phyloP scores from a whole-genome alignment of 148 eudicot species.

The Linanthus parryae region DNA sequence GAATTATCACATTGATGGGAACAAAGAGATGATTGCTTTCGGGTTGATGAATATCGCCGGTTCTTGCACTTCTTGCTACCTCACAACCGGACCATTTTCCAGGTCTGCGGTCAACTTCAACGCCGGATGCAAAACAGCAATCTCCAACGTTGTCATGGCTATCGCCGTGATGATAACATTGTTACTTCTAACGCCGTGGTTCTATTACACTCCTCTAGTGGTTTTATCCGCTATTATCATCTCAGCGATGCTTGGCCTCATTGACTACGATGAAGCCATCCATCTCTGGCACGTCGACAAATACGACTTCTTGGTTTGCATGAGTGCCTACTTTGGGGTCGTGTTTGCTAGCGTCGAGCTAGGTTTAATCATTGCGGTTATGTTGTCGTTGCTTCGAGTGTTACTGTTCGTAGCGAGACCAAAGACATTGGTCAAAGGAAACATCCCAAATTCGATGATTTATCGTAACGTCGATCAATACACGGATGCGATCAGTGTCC shows the following conservation, averaged over 20 bases:
- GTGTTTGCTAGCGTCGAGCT: conserved; percentile 76
- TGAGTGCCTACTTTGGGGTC: conserved; percentile 75
- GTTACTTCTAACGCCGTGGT: conserved; percentile 62
- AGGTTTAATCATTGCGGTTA: conserved; percentile 72
- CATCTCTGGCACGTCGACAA: conserved; percentile 84
- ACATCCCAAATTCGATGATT: conserved; percentile 61
- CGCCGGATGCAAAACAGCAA: conserved; percentile 93
- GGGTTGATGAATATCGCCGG: conserved; percentile 96
- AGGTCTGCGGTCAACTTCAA: conserved; percentile 94
- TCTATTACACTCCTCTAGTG: conserved; percentile 82
- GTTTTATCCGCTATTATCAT: conserved; percentile 79
- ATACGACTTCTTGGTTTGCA: conserved; percentile 74
- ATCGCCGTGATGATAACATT: conserved; percentile 76
- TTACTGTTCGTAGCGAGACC: conserved; percentile 80
- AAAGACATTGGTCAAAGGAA: conserved; percentile 58
- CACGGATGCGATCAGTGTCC: conserved; percentile 53
- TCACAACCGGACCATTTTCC: conserved; percentile 95
- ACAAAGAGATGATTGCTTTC: conserved; percentile 98
- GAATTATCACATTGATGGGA: conserved; percentile 92
- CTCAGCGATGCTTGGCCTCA: conserved; percentile 89
- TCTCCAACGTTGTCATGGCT: conserved; percentile 89
- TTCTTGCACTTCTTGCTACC: conserved; percentile 84
- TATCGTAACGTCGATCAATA: conserved; percentile 85
- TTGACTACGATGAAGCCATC: conserved; percentile 69
- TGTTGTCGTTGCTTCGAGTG: conserved; percentile 65